Evolutionary conservation across 495 filamentous ascomycete genomes (phyloP), one percentile per base, ranked within the genome.

Genomic region (Usnea hakonensis): DNA sequence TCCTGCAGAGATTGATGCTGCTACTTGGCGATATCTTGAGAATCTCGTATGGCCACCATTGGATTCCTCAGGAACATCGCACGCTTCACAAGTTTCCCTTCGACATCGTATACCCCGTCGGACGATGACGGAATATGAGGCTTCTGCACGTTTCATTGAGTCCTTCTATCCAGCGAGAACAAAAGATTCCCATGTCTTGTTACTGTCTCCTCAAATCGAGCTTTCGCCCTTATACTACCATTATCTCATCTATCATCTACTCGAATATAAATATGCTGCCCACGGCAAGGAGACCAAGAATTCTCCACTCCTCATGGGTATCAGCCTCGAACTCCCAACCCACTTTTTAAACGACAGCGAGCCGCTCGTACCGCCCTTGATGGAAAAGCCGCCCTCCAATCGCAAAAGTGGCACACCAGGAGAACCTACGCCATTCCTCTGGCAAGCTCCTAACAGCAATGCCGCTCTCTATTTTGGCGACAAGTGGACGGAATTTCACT

Each of bases 401-500:
- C 69, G 0, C 57, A 69, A 56, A 58, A 46, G 62, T 65, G 68
- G 65, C 63, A 17, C 56, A 78, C n/a, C 43, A 4, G 52, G 58
- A 17, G 63, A 64, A 36, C 53, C 52, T 5, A 79, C 83, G 0
- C 80, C 86, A 0, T 92, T 93, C 65, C 75, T 92, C 5, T 95
- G 88, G 87, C 87, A 95, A 74, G 82, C 87, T 43, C 91, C 90
- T 23, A 87, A 85, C 69, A 87, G 85, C 68, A 87, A 91, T 66
- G 90, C 90, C 2, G 82, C 85, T 14, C 78, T 96, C 19, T 90
- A 89, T 71, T 87, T 90, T 57, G 90, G 90, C 28, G 84, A 90
- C 38, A 89, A 87, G 69, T 96, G 91, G 91, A 74, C 79, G 21
- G 88, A 92, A 63, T 79, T 95, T 19, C 89, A 96, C 68, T 79